These are phyloP conservation scores for Andalucia godoyi DNA, from an alignment of 78 protist species.

Conservation along the genomic window DNA sequence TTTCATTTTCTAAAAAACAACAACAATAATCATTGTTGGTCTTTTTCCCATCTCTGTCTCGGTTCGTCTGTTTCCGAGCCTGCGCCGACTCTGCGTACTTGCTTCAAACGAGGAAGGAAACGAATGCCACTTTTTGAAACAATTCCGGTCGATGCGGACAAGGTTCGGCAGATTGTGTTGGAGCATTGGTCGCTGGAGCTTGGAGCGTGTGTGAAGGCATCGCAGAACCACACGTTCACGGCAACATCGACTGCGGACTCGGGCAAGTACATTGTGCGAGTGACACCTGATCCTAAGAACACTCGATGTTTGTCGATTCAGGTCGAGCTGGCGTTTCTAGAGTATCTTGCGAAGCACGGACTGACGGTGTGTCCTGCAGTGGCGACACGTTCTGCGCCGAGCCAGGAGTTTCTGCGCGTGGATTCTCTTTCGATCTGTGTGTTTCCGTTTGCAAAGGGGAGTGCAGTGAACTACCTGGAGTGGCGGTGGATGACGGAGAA, in stretches of 20 bases:
- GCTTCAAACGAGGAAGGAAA: no score
- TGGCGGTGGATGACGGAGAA: constrained; percentile 23
- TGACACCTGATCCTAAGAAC: constrained; percentile 39
- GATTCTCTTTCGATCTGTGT: neutral
- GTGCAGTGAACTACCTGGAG: constrained; percentile 18
- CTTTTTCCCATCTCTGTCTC: no score
- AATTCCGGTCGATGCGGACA: constrained; percentile 18
- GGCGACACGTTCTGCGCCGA: neutral
- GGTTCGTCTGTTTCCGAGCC: no score
- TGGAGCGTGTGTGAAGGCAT: constrained; percentile 21
- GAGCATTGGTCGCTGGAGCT: constrained; percentile 22
- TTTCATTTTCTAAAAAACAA: no score
- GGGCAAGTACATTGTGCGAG: constrained; percentile 4
- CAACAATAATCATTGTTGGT: no score
- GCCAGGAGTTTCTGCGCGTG: neutral
- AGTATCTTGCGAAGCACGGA: constrained; percentile 8
- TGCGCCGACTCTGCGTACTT: no score
- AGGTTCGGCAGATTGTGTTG: neutral
- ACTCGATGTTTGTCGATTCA: neutral
- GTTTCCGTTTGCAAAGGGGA: constrained; percentile 31
- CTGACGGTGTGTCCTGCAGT: constrained; percentile 19
- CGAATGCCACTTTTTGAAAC: constrained; percentile 49
- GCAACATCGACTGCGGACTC: neutral
- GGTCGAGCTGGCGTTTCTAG: constrained; percentile 14
- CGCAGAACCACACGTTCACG: constrained; percentile 44